These are phyloP conservation scores for Penicillium sp. DNA, from an alignment of 2,329 filamentous ascomycete species.

Conservation along the genomic window DNA sequence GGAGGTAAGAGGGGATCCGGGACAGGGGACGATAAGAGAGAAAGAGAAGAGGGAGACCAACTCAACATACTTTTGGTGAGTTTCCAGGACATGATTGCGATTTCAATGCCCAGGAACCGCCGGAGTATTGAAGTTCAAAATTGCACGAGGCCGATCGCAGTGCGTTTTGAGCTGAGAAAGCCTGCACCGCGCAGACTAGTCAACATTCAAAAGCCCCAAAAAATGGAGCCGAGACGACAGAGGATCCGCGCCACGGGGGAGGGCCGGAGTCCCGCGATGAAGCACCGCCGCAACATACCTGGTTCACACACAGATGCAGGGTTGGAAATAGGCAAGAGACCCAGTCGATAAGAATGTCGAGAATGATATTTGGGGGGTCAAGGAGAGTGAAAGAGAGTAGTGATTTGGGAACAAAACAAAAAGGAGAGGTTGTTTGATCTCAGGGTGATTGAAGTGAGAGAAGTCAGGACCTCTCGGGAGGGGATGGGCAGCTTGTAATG, in stretches of 20 bases:
- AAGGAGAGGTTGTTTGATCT: conserved; percentile 3
- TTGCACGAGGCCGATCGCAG: conserved; percentile 16
- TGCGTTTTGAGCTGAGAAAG: conserved; percentile 13
- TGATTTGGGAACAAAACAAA: too few relatives aligned
- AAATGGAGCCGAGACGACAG: conserved; percentile 12
- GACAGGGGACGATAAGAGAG: conserved; percentile 3
- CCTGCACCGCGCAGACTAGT: conserved; percentile 18
- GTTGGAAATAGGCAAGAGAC: conserved; percentile 8
- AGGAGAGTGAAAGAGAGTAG: conserved; percentile 2
- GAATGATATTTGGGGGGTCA: background rate
- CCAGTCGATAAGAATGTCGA: conserved; percentile 5
- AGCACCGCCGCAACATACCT: conserved; percentile 12
- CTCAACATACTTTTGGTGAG: conserved; percentile 65
- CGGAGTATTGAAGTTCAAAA: conserved; percentile 11
- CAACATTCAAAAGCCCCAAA: conserved; percentile 21
- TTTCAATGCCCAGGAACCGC: conserved; percentile 13
- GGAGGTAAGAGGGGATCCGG: conserved; percentile 5
- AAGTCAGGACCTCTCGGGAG: conserved; percentile 10
- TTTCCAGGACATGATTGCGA: conserved; percentile 64
- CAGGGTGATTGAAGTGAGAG: conserved; percentile 3
- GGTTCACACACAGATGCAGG: conserved; percentile 3
- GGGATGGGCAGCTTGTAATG: conserved; percentile 5
- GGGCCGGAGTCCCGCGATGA: conserved; percentile 5
- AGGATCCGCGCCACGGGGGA: conserved; percentile 12
- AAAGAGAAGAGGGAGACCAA: conserved; percentile 21